These are phyloP conservation scores for Hawksworthiomyces lignivorus DNA, from an alignment of 2,329 filamentous ascomycete genomes.

Conservation along the genomic window DNA sequence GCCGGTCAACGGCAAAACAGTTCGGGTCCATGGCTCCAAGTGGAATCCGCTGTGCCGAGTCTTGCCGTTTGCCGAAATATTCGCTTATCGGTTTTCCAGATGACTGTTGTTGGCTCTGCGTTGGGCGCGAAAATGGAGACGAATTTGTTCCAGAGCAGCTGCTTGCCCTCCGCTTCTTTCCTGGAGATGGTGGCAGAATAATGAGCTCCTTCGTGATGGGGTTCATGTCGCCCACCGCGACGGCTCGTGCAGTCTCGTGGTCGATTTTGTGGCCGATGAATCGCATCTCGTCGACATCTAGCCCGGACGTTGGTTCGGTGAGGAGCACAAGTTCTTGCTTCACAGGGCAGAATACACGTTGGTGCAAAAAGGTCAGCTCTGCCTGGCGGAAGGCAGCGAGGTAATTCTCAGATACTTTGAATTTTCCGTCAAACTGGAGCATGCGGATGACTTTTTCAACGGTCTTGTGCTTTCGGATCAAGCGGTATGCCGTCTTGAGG, in stretches of 20 bases:
- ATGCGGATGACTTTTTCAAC: constrained; percentile 75
- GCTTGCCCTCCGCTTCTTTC: constrained; percentile 27
- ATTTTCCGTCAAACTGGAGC: constrained; percentile 84
- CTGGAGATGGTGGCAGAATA: constrained; percentile 31
- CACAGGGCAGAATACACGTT: constrained; percentile 84
- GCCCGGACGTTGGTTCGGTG: constrained; percentile 54
- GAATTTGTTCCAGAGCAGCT: constrained; percentile 22
- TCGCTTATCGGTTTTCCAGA: constrained; percentile 44
- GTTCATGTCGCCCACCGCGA: constrained; percentile 77
- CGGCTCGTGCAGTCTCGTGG: constrained; percentile 58
- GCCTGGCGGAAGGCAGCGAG: constrained; percentile 75
- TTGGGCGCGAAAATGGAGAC: constrained; percentile 10
- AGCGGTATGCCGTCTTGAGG: constrained; percentile 84
- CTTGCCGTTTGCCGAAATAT: constrained; percentile 44
- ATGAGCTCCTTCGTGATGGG: constrained; percentile 76
- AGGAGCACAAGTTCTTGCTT: constrained; percentile 66
- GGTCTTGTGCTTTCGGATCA: constrained; percentile 83
- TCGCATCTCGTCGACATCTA: constrained; percentile 63
- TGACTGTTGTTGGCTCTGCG: constrained; percentile 8
- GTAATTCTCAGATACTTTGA: constrained; percentile 72
- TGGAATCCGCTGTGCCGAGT: constrained; percentile 35
- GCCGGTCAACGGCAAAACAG: constrained; percentile 47
- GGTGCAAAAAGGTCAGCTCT: constrained; percentile 86
- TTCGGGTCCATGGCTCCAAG: constrained; percentile 58
- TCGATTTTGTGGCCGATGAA: constrained; percentile 74